phyloP scores from a whole-genome alignment of 2,329 filamentous ascomycete species.

The Diaporthe longicolla region DNA sequence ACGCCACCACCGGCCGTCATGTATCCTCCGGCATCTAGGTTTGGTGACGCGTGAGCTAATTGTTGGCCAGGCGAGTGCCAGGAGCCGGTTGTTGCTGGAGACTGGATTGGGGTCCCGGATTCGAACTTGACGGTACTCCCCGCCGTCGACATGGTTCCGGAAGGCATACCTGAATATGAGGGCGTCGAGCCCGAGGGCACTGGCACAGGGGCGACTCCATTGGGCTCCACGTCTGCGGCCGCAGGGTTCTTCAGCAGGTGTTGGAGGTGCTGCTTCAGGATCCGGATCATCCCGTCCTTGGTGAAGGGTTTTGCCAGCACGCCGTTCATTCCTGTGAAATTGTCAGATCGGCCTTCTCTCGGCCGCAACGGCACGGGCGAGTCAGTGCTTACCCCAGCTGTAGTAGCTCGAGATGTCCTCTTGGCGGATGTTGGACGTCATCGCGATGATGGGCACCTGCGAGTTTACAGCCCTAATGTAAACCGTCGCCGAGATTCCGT shows the following conservation, averaged over 20 bases:
- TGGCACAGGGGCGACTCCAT: slow-evolving; percentile 47
- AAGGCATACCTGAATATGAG: slow-evolving; percentile 51
- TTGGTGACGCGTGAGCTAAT: slow-evolving; percentile 64
- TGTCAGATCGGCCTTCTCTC: slow-evolving; percentile 5
- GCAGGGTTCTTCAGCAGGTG: slow-evolving; percentile 80
- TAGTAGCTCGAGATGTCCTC: slow-evolving; percentile 99
- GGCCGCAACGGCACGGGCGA: slow-evolving; percentile 34
- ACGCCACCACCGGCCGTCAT: slow-evolving; percentile 61
- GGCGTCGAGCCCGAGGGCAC: slow-evolving; percentile 44
- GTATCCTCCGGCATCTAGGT: slow-evolving; percentile 54
- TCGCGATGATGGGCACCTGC: slow-evolving; percentile 91
- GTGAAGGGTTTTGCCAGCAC: slow-evolving; percentile 98
- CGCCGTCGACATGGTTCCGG: slow-evolving; percentile 50
- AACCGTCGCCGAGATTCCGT: slow-evolving; percentile 94
- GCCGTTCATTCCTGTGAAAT: slow-evolving; percentile 87
- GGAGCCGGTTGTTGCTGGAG: slow-evolving; percentile 62
- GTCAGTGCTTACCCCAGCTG: slow-evolving; percentile 81
- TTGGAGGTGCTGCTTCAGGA: slow-evolving; percentile 90
- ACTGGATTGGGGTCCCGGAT: slow-evolving; percentile 67
- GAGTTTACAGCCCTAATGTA: slow-evolving; percentile 90
- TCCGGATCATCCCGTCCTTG: slow-evolving; percentile 84
- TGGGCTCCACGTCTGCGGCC: slow-evolving; percentile 56
- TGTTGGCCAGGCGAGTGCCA: slow-evolving; percentile 67
- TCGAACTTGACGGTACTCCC: slow-evolving; percentile 63
- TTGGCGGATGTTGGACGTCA: slow-evolving; percentile 98